Evolutionary conservation across 2,329 filamentous ascomycete species (phyloP).

Genomic region (Aspergillus clavatus): DNA sequence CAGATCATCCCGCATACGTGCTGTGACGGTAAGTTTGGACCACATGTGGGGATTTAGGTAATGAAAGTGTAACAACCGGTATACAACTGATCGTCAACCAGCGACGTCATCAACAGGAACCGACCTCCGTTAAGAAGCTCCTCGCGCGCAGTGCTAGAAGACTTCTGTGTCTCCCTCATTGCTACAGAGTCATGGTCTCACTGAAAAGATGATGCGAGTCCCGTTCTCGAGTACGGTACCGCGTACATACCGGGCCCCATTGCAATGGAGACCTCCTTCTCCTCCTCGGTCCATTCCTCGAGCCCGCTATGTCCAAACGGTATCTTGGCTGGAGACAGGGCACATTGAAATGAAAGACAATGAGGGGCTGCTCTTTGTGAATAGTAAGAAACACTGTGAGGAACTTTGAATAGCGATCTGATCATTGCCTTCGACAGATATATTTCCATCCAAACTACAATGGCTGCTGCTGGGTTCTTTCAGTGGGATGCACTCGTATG

Average conservation of each 20-base stretch:
- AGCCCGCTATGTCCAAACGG: constrained; percentile 33
- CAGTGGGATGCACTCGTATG: constrained; percentile 41
- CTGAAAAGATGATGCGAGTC: constrained; percentile 19
- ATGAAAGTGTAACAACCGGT: background rate
- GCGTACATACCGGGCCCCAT: constrained; percentile 1
- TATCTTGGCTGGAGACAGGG: constrained; percentile 61
- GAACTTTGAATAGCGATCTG: background rate
- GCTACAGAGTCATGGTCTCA: background rate
- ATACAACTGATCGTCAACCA: background rate
- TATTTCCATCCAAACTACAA: constrained; percentile 75
- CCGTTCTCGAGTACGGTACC: constrained; percentile 9
- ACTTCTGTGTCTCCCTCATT: background rate
- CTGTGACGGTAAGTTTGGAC: constrained; percentile 7
- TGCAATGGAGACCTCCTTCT: constrained; percentile 5
- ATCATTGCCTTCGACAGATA: constrained; percentile 48
- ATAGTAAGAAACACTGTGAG: no score
- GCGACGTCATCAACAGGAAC: constrained; percentile 8
- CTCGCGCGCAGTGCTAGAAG: background rate
- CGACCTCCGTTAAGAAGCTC: background rate
- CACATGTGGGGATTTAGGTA: background rate
- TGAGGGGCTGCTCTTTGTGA: constrained; percentile 83
- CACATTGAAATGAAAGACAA: constrained; percentile 73
- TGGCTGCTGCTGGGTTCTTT: constrained; percentile 55
- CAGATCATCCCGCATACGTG: constrained; percentile 31
- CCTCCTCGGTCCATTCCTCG: constrained; percentile 1